phyloP scores from a whole-genome alignment of 108 stramenopile species.

The Fragilaria radians region DNA sequence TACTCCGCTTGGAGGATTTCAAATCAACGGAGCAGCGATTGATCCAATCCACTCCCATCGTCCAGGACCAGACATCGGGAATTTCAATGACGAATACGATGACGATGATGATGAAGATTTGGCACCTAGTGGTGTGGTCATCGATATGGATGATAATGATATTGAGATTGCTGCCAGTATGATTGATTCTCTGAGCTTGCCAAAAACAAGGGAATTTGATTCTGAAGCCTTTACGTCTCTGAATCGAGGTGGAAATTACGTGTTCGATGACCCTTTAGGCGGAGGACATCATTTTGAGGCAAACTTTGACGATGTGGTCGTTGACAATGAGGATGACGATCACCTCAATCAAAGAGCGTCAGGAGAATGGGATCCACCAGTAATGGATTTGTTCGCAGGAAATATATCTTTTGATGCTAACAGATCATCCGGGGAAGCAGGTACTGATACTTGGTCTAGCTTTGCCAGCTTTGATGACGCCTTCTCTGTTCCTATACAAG shows the following conservation, averaged over 20 bases:
- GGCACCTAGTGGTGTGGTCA: slow-evolving; percentile 39
- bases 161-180: slow-evolving; percentile 86
- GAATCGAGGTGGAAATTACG: slow-evolving; percentile 31
- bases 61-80: slow-evolving; percentile 39
- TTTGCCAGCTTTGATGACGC: slow-evolving; percentile 30
- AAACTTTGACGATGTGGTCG: slow-evolving; percentile 4
- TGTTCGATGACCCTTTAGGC: slow-evolving; percentile 74
- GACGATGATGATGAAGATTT: slow-evolving; percentile 31
- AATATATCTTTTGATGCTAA: slow-evolving; percentile 30
- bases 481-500: slow-evolving; percentile 3
- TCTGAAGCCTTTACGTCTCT: slow-evolving; percentile 21
- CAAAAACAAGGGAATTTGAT: slow-evolving; percentile 19
- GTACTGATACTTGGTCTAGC: slow-evolving; percentile 15
- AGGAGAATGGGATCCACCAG: slow-evolving; percentile 33
- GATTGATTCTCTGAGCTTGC: slow-evolving; percentile 70
- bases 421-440: neutral
- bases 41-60: slow-evolving; percentile 37
- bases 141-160: slow-evolving; percentile 87
- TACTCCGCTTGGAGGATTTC: slow-evolving; percentile 74
- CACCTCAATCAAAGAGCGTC: slow-evolving; percentile 25
- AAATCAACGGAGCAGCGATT: slow-evolving; percentile 4
- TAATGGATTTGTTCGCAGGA: slow-evolving; percentile 77
- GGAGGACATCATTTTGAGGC: slow-evolving; percentile 1
- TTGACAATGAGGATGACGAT: slow-evolving; percentile 16
- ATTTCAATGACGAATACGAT: slow-evolving; percentile 43